Percentiles rank a stretch among this genome's conserved stretches.
These are phyloP conservation scores for Geranomyces variabilis DNA, from an alignment of 192 early-diverging fungal species.

Conservation along the genomic window DNA sequence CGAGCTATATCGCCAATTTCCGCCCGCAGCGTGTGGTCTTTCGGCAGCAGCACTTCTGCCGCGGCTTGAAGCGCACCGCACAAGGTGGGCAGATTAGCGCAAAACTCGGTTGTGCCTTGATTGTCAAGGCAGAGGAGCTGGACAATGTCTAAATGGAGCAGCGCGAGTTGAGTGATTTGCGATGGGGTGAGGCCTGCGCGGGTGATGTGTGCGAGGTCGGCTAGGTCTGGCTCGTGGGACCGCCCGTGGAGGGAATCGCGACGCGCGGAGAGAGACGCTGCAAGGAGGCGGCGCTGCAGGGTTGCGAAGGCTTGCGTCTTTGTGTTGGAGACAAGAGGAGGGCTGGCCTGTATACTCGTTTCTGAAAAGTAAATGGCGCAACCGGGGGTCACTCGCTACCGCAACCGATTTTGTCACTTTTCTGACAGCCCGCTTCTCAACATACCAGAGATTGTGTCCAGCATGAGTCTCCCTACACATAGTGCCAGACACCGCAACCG, in stretches of 20 bases:
- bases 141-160: slow-evolving; percentile 17
- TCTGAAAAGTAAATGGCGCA: slow-evolving; percentile 7
- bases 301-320: background rate
- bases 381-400: too few relatives aligned
- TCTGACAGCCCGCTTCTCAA: background rate
- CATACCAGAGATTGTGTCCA: slow-evolving; percentile 23
- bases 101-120: background rate
- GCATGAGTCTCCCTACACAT: slow-evolving; percentile 10
- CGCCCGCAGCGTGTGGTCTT: background rate
- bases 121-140: slow-evolving; percentile 23
- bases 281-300: background rate
- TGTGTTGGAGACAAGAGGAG: background rate
- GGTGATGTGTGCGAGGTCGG: background rate
- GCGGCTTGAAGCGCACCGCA: background rate
- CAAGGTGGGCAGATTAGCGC: background rate
- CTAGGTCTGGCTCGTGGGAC: background rate
- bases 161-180: slow-evolving; percentile 3
- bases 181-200: background rate
- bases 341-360: background rate
- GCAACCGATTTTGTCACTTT: too few relatives aligned
- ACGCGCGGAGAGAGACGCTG: background rate
- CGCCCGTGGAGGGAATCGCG: background rate
- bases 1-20: background rate
- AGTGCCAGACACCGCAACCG: slow-evolving; percentile 17
- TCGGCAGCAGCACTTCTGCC: background rate